A percentile compares a stretch with the other conserved stretches of the same genome.
Conservation (phyloP, 352 stramenopile genomes). For the Pythium phragmitis region DNA sequence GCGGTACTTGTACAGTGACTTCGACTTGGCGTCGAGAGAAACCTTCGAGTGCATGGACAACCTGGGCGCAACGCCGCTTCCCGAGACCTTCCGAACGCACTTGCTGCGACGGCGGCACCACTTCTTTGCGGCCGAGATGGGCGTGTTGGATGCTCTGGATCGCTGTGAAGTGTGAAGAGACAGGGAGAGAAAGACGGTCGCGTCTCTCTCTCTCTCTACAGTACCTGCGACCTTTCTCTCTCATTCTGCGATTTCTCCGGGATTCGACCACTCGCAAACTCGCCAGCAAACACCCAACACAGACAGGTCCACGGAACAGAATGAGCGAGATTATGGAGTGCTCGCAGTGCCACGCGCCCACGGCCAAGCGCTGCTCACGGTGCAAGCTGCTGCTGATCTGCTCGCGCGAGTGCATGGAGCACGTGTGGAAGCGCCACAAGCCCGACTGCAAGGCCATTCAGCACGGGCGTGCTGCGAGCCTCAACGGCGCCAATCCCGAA, state of each 20-base stretch:
- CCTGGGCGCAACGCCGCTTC: constrained; percentile 21
- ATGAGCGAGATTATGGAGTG: constrained; percentile 15
- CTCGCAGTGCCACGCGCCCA: constrained; percentile 8
- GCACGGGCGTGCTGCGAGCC: not conserved
- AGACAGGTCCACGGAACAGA: not conserved
- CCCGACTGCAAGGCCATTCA: constrained; percentile 5
- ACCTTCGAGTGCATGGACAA: constrained; percentile 30
- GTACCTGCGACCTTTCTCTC: not conserved
- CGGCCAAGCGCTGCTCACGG: constrained; percentile 9
- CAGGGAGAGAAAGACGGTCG: not conserved
- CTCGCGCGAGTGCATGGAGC: constrained; percentile 10
- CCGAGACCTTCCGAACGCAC: constrained; percentile 6
- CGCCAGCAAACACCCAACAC: not conserved
- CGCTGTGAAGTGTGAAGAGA: constrained; percentile 14
- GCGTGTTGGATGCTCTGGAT: constrained; percentile 15
- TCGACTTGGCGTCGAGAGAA: constrained; percentile 15
- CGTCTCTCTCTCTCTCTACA: not conserved
- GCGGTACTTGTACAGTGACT: constrained; percentile 36
- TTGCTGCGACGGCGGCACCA: constrained; percentile 24
- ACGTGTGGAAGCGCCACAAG: constrained; percentile 15
- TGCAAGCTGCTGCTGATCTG: constrained; percentile 15
- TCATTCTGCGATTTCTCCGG: not conserved
- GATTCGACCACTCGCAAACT: not conserved
- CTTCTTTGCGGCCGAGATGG: constrained; percentile 23
- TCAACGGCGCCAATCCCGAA: constrained; percentile 1